Evolutionary conservation across 148 eudicot species (phyloP).

Genomic region (Vaccinium myrtillus): DNA sequence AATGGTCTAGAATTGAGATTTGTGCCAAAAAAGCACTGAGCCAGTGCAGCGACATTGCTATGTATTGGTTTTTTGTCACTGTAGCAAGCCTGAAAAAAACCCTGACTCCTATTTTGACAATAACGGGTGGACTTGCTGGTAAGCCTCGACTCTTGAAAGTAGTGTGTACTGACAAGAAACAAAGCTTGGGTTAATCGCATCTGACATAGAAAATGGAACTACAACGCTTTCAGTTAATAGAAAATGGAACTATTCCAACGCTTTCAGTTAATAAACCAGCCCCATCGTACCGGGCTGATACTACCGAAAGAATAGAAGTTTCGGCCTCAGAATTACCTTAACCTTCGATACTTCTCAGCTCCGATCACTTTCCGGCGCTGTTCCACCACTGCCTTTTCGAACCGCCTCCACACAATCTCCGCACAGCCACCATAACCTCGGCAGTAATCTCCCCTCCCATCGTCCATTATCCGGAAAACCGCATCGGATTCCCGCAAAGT

Average conservation of each 20-base stretch:
- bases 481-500: conserved; percentile 43
- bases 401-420: conserved; percentile 59
- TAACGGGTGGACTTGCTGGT: too few species aligned
- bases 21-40: too few species aligned
- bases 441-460: conserved; percentile 27
- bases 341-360: conserved; percentile 43
- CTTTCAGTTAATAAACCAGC: not conserved
- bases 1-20: too few species aligned
- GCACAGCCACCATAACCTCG: conserved; percentile 42
- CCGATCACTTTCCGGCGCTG: conserved; percentile 56
- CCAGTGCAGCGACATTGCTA: too few species aligned
- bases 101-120: too few species aligned
- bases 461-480: conserved; percentile 45
- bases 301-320: not conserved
- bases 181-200: not conserved
- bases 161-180: not conserved
- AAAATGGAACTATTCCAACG: not conserved
- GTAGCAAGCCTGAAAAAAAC: too few species aligned
- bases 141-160: too few species aligned
- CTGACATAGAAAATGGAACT: not conserved
- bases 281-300: not conserved
- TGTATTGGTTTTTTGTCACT: too few species aligned
- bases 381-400: conserved; percentile 43
- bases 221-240: not conserved
- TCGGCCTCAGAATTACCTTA: conserved; percentile 41